Evolutionary conservation across 2,329 filamentous ascomycete genomes (phyloP), one percentile per base, ranked within the genome.

Genomic region (Penicillium decumbens): DNA sequence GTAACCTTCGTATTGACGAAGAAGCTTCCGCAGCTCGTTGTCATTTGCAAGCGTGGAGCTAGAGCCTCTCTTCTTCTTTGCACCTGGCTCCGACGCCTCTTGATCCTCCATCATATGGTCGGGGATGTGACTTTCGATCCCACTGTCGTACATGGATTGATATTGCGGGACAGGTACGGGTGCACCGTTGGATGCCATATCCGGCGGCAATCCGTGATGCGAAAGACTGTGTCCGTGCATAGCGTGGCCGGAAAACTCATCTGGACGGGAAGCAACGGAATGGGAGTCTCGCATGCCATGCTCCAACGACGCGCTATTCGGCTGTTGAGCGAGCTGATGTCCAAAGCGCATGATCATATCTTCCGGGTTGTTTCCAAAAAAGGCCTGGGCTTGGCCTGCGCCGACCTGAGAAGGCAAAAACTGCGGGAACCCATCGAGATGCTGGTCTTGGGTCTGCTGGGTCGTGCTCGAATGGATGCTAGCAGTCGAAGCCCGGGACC

Each of bases 1-100:
- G 52, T 71, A 74, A 4, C 72, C 71, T 54, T 75, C 69, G 49
- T 77, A 75, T 51, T 77, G 74, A 12, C 70, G 67, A 41, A 77
- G 65, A 12, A 77, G 54, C 37, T 75, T 74, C 32, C 74, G 68
- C 43, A 77, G 50, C 50, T 77, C 75, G 47, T 75, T 74, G 51
- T 77, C 75, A 53, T 77, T 77, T 6, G 75, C 73, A 29, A 76
- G 58, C 8, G 73, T 76, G 1, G 74, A 75, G 45, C 70, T 75
- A 3, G 73, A 72, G 1, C 73, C 74, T 55, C 74, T 72, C 58
- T 73, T 74, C 61, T 73, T 75, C 43, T 72, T 71, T 15, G 64
- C 60, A 8, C 72, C 72, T 18, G 64, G 62, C 55, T 75, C 73
- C 1, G 72, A 74, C 25, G 67, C 65, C 18, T 76, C 73, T 37